Evolutionary conservation across 2,329 filamentous ascomycete species (phyloP).

Genomic region (Incumbomyces delicatus): DNA sequence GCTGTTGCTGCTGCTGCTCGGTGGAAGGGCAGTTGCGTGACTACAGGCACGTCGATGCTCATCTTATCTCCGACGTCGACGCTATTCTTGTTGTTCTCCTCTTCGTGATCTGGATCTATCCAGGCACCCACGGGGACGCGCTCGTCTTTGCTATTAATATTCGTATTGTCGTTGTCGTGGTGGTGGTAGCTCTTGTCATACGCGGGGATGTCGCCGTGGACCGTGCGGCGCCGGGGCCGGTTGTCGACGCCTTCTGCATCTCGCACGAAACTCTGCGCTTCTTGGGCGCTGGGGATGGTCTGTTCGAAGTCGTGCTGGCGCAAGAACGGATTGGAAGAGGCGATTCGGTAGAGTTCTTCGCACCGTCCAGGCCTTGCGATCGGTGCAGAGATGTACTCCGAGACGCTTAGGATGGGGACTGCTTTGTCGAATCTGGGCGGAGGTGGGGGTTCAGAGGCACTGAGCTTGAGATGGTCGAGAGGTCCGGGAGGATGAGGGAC

Average conservation of each 20-base stretch:
- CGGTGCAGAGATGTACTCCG: neutral
- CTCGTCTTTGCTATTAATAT: neutral
- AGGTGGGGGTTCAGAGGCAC: neutral
- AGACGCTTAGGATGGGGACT: neutral
- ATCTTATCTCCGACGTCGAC: too few species aligned
- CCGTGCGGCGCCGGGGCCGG: neutral
- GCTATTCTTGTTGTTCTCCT: too few species aligned
- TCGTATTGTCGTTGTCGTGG: too few species aligned
- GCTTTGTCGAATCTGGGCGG: conserved; percentile 1
- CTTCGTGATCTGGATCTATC: neutral
- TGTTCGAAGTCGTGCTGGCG: neutral
- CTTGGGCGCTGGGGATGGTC: neutral
- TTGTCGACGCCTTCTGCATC: neutral
- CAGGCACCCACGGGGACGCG: conserved; percentile 3
- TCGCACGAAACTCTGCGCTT: neutral
- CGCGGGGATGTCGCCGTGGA: conserved; percentile 1
- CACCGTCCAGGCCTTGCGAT: neutral
- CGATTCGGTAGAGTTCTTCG: conserved; percentile 1
- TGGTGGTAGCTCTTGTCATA: too few species aligned
- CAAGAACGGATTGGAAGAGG: neutral
- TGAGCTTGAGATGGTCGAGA: conserved; percentile 1
- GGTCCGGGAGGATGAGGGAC: neutral
- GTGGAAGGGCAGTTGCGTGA: neutral
- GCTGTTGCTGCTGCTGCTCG: too few species aligned
- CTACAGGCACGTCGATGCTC: neutral